These are phyloP conservation scores for Ensete glaucum DNA, from an alignment of 176 grass and related monocot genomes.

Conservation along the genomic window DNA sequence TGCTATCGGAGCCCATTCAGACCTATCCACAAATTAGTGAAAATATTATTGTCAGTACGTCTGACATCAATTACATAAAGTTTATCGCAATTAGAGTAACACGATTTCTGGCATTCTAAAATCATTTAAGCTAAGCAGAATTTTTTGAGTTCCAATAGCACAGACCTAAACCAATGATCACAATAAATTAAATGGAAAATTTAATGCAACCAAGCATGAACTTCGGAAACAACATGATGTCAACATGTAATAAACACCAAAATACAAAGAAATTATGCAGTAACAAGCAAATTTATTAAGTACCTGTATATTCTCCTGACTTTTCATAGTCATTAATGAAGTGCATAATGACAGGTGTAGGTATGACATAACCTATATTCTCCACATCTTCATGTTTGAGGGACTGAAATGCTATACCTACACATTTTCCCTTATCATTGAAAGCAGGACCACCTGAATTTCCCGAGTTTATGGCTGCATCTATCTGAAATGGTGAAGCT, in stretches of 20 bases:
- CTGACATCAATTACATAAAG: too few species aligned
- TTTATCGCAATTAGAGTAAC: too few species aligned
- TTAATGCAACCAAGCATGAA: too few species aligned
- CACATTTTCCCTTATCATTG: constrained; percentile 85
- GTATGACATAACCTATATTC: constrained; percentile 98
- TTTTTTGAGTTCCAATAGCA: too few species aligned
- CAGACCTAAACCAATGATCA: too few species aligned
- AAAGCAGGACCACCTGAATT: constrained; percentile 98
- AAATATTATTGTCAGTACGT: too few species aligned
- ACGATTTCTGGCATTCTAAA: too few species aligned
- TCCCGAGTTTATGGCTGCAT: constrained; percentile 98
- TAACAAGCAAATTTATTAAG: neutral
- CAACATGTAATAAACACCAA: neutral
- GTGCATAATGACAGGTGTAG: constrained; percentile 88
- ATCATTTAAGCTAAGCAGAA: too few species aligned
- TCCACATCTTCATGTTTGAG: constrained; percentile 99
- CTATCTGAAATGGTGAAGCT: constrained; percentile 57
- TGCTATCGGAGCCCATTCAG: too few species aligned
- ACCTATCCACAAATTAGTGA: too few species aligned
- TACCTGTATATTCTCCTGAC: constrained; percentile 88
- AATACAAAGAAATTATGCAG: too few species aligned
- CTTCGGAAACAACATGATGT: neutral
- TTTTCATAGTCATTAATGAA: constrained; percentile 96
- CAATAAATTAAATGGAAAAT: too few species aligned
- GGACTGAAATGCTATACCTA: constrained; percentile 98